These are phyloP conservation scores for Fonsecaea pedrosoi DNA, from an alignment of 2,329 filamentous ascomycete species.

Conservation along the genomic window DNA sequence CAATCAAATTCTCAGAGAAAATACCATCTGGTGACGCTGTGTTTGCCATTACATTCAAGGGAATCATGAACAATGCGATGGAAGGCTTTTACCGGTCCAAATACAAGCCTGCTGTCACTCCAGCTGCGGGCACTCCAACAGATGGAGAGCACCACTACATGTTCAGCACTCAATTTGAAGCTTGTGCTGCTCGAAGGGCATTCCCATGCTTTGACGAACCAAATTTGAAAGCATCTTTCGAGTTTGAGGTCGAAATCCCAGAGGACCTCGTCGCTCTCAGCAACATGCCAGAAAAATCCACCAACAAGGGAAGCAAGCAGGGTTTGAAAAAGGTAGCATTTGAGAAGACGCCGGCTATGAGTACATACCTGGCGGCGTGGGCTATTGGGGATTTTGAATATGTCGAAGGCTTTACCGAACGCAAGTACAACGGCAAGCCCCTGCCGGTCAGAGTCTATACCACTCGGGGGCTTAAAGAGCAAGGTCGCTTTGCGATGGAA, in stretches of 20 bases:
- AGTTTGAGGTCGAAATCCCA: slow-evolving; percentile 90
- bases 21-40: slow-evolving; percentile 71
- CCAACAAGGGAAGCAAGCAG: slow-evolving; percentile 70
- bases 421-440: slow-evolving; percentile 87
- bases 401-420: slow-evolving; percentile 86
- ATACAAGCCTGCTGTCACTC: slow-evolving; percentile 79
- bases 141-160: slow-evolving; percentile 69
- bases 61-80: slow-evolving; percentile 88
- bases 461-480: slow-evolving; percentile 89
- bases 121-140: slow-evolving; percentile 77
- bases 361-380: slow-evolving; percentile 88
- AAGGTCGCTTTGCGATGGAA: slow-evolving; percentile 86
- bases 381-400: slow-evolving; percentile 97
- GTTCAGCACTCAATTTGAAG: slow-evolving; percentile 97
- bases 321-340: slow-evolving; percentile 74
- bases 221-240: slow-evolving; percentile 94
- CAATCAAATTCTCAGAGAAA: slow-evolving; percentile 75
- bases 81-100: slow-evolving; percentile 92
- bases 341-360: slow-evolving; percentile 86
- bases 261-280: slow-evolving; percentile 86
- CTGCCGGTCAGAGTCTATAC: slow-evolving; percentile 96
- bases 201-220: slow-evolving; percentile 99
- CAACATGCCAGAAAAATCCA: slow-evolving; percentile 90
- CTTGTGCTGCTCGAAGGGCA: slow-evolving; percentile 89
- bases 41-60: slow-evolving; percentile 76